Conservation (phyloP, 2,329 filamentous ascomycete species). For the Aschersonia sp. region DNA sequence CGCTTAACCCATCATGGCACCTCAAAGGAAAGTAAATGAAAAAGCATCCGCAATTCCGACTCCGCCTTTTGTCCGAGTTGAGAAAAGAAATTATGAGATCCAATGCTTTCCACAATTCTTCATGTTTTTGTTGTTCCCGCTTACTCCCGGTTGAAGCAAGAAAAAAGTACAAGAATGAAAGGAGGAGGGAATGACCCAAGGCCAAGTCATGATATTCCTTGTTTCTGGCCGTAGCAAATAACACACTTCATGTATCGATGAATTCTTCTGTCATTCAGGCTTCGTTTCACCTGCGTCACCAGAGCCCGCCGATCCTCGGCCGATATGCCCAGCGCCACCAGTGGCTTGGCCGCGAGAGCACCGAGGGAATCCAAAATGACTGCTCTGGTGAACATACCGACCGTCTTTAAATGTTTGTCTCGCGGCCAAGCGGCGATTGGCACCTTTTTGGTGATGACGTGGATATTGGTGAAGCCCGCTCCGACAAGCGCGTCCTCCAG, state of each 20-base stretch:
- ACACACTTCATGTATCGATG: constrained; percentile 29
- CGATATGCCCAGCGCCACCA: constrained; percentile 21
- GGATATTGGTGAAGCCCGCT: constrained; percentile 29
- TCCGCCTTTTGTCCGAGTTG: too few species aligned
- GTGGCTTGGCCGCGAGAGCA: constrained; percentile 25
- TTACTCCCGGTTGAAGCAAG: too few species aligned
- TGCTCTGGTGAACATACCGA: constrained; percentile 29
- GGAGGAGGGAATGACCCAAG: too few species aligned
- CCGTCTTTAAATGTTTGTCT: constrained; percentile 22
- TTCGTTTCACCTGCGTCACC: constrained; percentile 15
- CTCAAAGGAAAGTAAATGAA: too few species aligned
- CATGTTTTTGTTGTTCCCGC: too few species aligned
- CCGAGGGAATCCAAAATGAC: constrained; percentile 26
- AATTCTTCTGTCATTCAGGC: constrained; percentile 17
- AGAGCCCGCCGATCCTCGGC: constrained; percentile 19
- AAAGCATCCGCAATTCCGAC: too few species aligned
- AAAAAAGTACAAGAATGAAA: neutral
- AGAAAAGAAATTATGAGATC: too few species aligned
- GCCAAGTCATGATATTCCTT: neutral
- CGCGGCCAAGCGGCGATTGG: constrained; percentile 30
- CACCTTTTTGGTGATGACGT: constrained; percentile 25
- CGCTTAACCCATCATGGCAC: too few species aligned
- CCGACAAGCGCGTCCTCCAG: constrained; percentile 20
- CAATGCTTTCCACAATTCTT: too few species aligned
- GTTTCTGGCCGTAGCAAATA: constrained; percentile 29